Evolutionary conservation across 495 filamentous ascomycete species (phyloP), one percentile per base, ranked within the genome.

Genomic region (Tuber umbilicatum): DNA sequence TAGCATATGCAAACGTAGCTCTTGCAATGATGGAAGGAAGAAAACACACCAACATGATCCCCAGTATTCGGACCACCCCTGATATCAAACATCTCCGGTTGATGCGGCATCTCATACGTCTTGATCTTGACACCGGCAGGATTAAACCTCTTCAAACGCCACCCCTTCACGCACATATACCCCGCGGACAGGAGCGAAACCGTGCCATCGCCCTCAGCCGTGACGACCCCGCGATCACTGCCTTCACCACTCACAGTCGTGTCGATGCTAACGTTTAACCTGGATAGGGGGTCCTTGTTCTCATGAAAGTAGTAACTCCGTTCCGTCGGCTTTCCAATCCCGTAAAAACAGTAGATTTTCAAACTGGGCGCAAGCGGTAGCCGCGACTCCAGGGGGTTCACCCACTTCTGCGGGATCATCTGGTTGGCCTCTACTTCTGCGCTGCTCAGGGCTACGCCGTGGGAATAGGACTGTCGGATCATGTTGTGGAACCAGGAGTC

Each of bases 271-370:
- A 97, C 90, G 78, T 96, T 94, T 6, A 93, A 85, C 43, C 86
- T 89, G 19, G 90, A 87, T 4, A 86, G 82, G 0, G 92, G 90
- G 68, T 90, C 88, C 4, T 86, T 86, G 47, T 94, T 89, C 31
- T 92, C 86, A 60, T 91, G 90, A 85, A 90, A 99, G 84, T 97
- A 99, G 70, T 90, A 74, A 75, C 74, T 77, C 68, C 73, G 70
- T 69, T 73, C 71, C 0, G 75, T 79, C 39, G 74, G 72, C 60
- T 75, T 79, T 16, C 71, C 71, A 71, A 71, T 84, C 74, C 84
- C 95, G 83, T 99, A 98, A 85, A 99, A 98, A 84, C 95, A 99
- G 83, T 95, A 99, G 31, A 99, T 92, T 85, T 97, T 97, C 83
- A 99, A 87, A 81, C 89, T 91, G 0, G 95, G 95, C 21, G 95